Base-by-base conservation (phyloP, 2,329 filamentous ascomycete species). In the Claviceps sp. region DNA sequence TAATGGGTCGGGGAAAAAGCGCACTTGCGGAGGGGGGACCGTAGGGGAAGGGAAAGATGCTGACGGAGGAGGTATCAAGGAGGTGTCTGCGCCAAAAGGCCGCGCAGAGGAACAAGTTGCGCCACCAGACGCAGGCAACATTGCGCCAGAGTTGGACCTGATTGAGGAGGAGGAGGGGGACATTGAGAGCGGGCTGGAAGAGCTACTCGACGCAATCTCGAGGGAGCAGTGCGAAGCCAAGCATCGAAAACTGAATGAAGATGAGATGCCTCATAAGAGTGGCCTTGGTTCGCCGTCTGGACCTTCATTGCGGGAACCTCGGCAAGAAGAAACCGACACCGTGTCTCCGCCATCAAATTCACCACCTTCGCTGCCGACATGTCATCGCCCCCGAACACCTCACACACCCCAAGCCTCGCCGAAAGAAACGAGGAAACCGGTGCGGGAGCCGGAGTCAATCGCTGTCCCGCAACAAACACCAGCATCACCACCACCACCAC, bases 1-100 rank as follows among this genome's bases (percentile, higher is more conserved):
- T 0, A 63, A 66, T n/a, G 63, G 62, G 1, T 57, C 57, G 2
- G 52, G 53, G 1, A 67, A 57, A 50, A 68, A 67, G 58, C 63
- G 63, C 41, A 30, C 14, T 5, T 34, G 16, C 42, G 44, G 38
- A 20, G 40, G 41, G 24, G 8, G 11, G 4, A 24, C 42, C 14
- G 4, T 34, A n/a, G 50, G 41, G n/a, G 42, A 49, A 4, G 36
- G 49, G n/a, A 43, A 47, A 16, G 22, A 9, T 11, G 16, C 14
- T 5, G 38, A 18, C 9, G 38, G 20, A 13, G 42, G 20, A 6
- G 30, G 9, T 22, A 16, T 16, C 14, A 16, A 22, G n/a, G 20
- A 8, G 30, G 16, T 26, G 2, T 16, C 18, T 16, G 18, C 5
- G 41, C 16, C 16, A n/a, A 5, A 47, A 11, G 5, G 26, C 1